Evolutionary conservation across 371 early-diverging fungal species (phyloP).

Genomic region (Mortierella sp.): DNA sequence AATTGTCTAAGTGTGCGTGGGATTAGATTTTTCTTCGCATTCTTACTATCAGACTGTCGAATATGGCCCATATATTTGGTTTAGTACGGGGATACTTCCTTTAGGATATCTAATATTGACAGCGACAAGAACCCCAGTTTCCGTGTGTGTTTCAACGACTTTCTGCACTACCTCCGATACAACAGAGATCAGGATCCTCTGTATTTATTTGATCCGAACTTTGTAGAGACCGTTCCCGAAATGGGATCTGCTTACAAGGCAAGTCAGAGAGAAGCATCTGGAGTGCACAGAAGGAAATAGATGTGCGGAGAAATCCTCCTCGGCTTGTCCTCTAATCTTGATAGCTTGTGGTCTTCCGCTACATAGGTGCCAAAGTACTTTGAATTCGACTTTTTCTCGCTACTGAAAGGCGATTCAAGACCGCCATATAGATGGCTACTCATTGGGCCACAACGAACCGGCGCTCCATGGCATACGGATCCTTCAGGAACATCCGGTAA

Average conservation of each 20-base stretch:
- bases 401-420: conserved; percentile 22
- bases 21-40: background rate
- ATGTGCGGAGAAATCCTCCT: background rate
- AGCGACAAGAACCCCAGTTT: conserved; percentile 32
- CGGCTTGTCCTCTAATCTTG: background rate
- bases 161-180: conserved; percentile 38
- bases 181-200: conserved; percentile 52
- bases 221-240: conserved; percentile 42
- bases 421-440: conserved; percentile 56
- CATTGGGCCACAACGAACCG: conserved; percentile 51
- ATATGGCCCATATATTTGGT: background rate
- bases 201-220: conserved; percentile 52
- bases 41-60: background rate
- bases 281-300: background rate
- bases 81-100: conserved; percentile 43
- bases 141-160: conserved; percentile 34
- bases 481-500: conserved; percentile 57
- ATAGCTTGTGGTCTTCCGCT: background rate
- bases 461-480: conserved; percentile 55
- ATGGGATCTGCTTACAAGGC: conserved; percentile 45
- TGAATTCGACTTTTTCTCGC: conserved; percentile 43
- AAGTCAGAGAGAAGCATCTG: background rate
- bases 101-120: conserved; percentile 50
- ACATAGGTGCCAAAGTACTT: conserved; percentile 55
- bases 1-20: too few relatives aligned